Base-by-base conservation (phyloP, 345 rosid genomes). In the Trapa bicornis region DNA sequence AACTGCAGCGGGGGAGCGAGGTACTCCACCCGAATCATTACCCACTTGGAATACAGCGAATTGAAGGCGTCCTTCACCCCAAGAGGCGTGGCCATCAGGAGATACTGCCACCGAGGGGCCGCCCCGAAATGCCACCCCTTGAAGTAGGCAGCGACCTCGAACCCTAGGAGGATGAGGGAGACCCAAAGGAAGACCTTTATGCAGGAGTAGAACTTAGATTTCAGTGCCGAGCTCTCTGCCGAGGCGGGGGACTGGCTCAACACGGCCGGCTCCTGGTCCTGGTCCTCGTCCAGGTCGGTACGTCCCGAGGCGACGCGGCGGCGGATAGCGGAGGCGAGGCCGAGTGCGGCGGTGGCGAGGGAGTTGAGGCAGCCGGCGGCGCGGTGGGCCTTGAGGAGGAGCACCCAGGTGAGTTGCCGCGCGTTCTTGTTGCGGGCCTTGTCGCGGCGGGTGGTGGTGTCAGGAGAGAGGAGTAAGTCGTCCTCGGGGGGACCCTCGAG, bases 381-480 rank as follows among this genome's bases (percentile, higher is more conserved):
- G 14, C 82, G 85, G 77, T 94, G 96, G 61, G 97, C 99, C 80
- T 87, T 93, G 3, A 93, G 79, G 71, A 93, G 88, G 47, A 93
- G 96, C 37, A 91, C 97, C 99, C 99, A 93, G 1, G 99, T 93
- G 70, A 93, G 95, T 73, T 93, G 99, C 69, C 81, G 86, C 16
- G 99, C 99, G 82, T 93, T 93, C 79, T 79, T 90, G 81, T 87
- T 85, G 2, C 95, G 86, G 32, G 82, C 75, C 56, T 82, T 87
- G 39, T 91, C 89, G 13, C 73, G 61, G 37, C 15, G 74, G 76
- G 13, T 57, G 58, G 29, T 80, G 37, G 62, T 38, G 63, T 68
- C n/a, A 3, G 82, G 3, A 78, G 70, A 37, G 68, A 77, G 72
- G 48, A 87, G 67, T 71, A 93, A 88, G 77, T 93, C 97, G 22